Evolutionary conservation across 1,284 basidiomycete genomes (phyloP), one percentile per base, ranked within the genome.

Genomic region (Stereum hirsutum): DNA sequence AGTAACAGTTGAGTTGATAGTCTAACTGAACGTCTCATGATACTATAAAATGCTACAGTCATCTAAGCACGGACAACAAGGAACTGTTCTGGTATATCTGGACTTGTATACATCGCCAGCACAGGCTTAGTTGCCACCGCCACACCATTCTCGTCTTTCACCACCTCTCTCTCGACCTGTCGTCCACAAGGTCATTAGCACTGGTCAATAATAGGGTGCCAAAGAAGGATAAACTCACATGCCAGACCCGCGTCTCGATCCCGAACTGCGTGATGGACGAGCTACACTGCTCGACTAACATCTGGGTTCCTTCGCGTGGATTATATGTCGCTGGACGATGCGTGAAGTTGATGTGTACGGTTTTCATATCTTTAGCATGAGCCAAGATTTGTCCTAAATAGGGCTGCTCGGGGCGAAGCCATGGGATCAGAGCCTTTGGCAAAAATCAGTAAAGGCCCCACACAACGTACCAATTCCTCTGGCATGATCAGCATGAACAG

Each of bases 41-140:
- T n/a, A n/a, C n/a, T n/a, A n/a, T n/a, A n/a, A n/a, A n/a, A n/a
- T n/a, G n/a, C n/a, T n/a, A n/a, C n/a, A n/a, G n/a, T n/a, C n/a
- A 30, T n/a, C 28, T 53, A 78, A 4, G 70, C 72, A 39, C 75
- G 65, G 14, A 82, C 69, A 26, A 86, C 81, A 30, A 83, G 66
- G 50, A 87, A 84, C 39, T 75, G 74, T 49, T 86, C 83, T 32
- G 84, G 84, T 11, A 87, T 64, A 50, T 81, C 80, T 4, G 74
- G 72, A 44, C 63, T 72, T 50, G 83, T 79, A 50, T 80, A 83
- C 1, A 66, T 63, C 3, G 59, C 64, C 5, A 87, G 60, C 3
- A 52, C 56, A 5, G 66, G 66, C 36, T 54, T 54, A 24, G 71
- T 58, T n/a, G n/a, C n/a, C 20, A 50, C 54, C 21, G 51, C 54